Percentiles rank a stretch among this genome's conserved stretches.
These are phyloP conservation scores for Xylaria sp. DNA, from an alignment of 2,329 filamentous ascomycete species.

Conservation along the genomic window DNA sequence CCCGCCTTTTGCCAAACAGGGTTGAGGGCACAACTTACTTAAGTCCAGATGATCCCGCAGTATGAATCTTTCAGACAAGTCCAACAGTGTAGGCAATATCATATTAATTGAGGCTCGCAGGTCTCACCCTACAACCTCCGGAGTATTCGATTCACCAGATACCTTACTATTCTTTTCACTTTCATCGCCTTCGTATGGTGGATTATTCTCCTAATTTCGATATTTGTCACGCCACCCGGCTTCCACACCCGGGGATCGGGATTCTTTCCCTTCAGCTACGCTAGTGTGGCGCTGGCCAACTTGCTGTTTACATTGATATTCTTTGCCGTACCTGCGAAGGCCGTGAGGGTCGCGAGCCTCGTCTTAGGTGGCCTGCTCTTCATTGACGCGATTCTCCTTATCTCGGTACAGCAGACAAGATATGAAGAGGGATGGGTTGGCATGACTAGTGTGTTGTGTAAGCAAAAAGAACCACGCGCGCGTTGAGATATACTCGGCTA, in stretches of 20 bases:
- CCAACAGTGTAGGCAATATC: not conserved
- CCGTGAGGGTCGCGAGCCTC: constrained; percentile 78
- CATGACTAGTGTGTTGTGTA: constrained; percentile 81
- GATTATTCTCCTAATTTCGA: constrained; percentile 86
- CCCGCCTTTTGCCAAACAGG: constrained; percentile 75
- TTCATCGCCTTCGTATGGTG: constrained; percentile 89
- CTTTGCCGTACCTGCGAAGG: constrained; percentile 84
- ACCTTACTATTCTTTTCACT: constrained; percentile 80
- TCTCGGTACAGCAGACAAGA: constrained; percentile 78
- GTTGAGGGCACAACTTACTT: constrained; percentile 70
- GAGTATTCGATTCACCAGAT: constrained; percentile 84
- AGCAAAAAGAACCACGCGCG: constrained; percentile 34
- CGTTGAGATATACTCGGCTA: constrained; percentile 22
- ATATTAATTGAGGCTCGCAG: constrained; percentile 40
- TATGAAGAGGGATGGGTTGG: constrained; percentile 92
- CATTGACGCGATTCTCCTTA: constrained; percentile 81
- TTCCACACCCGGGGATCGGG: constrained; percentile 90
- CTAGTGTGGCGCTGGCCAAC: constrained; percentile 80
- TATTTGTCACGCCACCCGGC: constrained; percentile 89
- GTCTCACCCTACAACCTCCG: constrained; percentile 87
- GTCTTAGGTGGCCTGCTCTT: constrained; percentile 74
- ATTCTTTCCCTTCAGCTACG: constrained; percentile 89
- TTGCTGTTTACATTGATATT: constrained; percentile 84
- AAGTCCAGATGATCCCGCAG: constrained; percentile 83
- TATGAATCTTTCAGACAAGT: constrained; percentile 56